These are phyloP conservation scores for Amylocystis lapponica DNA, from an alignment of 768 basidiomycete species.

Conservation along the genomic window DNA sequence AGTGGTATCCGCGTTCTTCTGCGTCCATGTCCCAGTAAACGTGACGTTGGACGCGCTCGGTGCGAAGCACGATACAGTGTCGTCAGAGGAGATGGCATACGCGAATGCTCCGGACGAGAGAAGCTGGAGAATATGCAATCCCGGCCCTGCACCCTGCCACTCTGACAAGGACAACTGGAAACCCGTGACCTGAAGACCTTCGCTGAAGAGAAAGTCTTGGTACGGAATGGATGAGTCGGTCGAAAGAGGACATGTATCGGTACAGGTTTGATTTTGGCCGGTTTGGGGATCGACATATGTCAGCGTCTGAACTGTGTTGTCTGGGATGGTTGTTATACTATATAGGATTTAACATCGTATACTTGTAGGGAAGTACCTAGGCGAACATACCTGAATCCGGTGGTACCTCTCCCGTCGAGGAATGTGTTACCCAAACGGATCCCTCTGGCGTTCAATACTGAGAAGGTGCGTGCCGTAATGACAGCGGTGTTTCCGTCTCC, in stretches of 20 bases:
- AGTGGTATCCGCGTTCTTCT: slow-evolving; percentile 55
- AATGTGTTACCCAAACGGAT: slow-evolving; percentile 92
- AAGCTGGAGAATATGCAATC: slow-evolving; percentile 87
- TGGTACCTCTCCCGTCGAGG: slow-evolving; percentile 72
- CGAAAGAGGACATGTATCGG: slow-evolving; percentile 71
- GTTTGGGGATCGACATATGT: slow-evolving; percentile 73
- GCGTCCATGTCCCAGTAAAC: slow-evolving; percentile 65
- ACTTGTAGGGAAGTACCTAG: slow-evolving; percentile 1
- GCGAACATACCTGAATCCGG: slow-evolving; percentile 70
- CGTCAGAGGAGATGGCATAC: slow-evolving; percentile 57
- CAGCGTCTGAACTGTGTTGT: slow-evolving; percentile 75
- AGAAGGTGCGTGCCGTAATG: slow-evolving; percentile 73
- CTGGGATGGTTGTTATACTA: slow-evolving; percentile 85
- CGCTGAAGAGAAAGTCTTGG: slow-evolving; percentile 88
- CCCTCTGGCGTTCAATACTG: slow-evolving; percentile 69
- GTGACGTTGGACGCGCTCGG: slow-evolving; percentile 66
- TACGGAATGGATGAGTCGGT: slow-evolving; percentile 73
- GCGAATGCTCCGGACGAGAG: slow-evolving; percentile 90
- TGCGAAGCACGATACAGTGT: slow-evolving; percentile 70
- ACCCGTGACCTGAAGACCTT: slow-evolving; percentile 67
- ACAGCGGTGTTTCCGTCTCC: slow-evolving; percentile 63
- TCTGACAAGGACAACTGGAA: slow-evolving; percentile 76
- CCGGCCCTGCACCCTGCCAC: slow-evolving; percentile 72
- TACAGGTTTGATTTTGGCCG: slow-evolving; percentile 73
- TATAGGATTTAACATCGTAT: background rate